Base-by-base conservation (phyloP, 306 rosid genomes). In the Vicia faba region DNA sequence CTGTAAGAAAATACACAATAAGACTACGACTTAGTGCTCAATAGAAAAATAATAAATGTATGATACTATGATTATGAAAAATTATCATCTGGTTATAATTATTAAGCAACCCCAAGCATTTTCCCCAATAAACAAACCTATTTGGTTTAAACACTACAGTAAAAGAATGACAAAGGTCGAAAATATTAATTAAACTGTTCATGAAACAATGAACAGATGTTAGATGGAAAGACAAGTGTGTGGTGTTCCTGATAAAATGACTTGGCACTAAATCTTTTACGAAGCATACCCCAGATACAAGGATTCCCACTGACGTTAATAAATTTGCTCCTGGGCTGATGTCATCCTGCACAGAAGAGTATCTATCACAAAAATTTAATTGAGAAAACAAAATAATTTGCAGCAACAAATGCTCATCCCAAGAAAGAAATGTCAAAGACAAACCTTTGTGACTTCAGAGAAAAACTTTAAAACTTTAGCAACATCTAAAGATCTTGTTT, bases 281-380 rank as follows among this genome's bases (percentile, higher is more conserved):
- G 66, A 81, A 82, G 72, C 50, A 51, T 91, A 95, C 99, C 96
- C 91, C 96, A 78, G 97, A 90, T 58, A 87, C 95, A 78, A 95
- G 96, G 77, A 86, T 71, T 84, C 83, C 97, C 77, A 88, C 84
- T 8, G 99, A 95, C 29, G 88, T 73, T 83, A 95, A 86, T 84
- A 95, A 83, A 84, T 91, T 95, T 76, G 99, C 86, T 72, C 99
- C 97, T 15, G 92, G 88, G 78, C 89, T 79, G 75, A 87, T 78
- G 58, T 72, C 88, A 84, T 88, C 96, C 99, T 95, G 95, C 87
- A 79, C 36, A 77, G 44, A 80, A 79, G 54, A 66, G 69, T 66
- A 66, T 66, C 26, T 16, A 48, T 66, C 45, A 31, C 31, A 11
- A 48, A 11, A 48, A 61, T 11, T 28, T 64, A 15, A 10, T 10